phyloP scores from a whole-genome alignment of 164 flowering plant species.

The Pachysandra terminalis region DNA sequence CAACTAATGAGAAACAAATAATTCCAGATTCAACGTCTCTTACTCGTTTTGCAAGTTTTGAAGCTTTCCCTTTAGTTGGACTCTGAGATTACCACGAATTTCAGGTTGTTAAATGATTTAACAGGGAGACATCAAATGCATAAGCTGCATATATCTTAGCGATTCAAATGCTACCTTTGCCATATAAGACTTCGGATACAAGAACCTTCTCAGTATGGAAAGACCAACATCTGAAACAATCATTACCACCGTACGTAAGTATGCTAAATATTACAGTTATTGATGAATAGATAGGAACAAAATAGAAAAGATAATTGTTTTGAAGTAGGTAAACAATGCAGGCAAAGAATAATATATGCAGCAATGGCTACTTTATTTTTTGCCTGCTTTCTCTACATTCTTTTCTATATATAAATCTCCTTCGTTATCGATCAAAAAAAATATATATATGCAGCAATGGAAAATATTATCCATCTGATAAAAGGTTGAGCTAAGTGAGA shows the following conservation, averaged over 20 bases:
- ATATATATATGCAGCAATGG: background rate
- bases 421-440: no score
- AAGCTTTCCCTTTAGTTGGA: conserved; percentile 58
- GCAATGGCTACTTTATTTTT: no score
- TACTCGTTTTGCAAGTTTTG: conserved; percentile 92
- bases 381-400: no score
- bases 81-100: conserved; percentile 62
- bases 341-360: background rate
- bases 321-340: background rate
- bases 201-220: conserved; percentile 77
- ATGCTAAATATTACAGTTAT: conserved; percentile 1
- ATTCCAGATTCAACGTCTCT: conserved; percentile 16
- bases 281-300: background rate
- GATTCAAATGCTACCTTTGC: conserved; percentile 48
- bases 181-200: conserved; percentile 49
- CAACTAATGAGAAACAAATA: background rate
- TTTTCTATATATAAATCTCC: no score
- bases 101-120: conserved; percentile 25
- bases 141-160: conserved; percentile 6
- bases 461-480: background rate
- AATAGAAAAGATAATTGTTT: background rate
- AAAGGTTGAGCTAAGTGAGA: background rate
- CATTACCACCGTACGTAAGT: conserved; percentile 4
- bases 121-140: conserved; percentile 2
- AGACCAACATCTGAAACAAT: conserved; percentile 81